Percentiles rank a stretch among this genome's conserved stretches.
Conservation (phyloP, 345 rosid genomes). For the Rhodamnia rubescens region DNA sequence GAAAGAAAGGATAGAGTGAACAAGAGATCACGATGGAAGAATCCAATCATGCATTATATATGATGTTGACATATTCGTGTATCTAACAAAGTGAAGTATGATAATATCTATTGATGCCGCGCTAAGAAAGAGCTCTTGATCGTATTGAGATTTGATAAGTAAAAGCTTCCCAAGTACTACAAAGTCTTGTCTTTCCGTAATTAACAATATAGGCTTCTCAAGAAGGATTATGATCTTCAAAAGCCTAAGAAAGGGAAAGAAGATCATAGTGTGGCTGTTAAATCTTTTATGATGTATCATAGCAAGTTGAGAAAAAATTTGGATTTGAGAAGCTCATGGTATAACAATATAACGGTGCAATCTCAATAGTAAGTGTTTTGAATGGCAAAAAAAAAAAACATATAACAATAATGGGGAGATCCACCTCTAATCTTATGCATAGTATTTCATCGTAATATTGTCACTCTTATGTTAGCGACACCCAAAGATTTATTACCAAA, state of each 20-base stretch:
- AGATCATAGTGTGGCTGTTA: background rate
- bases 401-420: too few species aligned
- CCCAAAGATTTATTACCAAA: too few species aligned
- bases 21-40: background rate
- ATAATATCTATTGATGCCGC: background rate
- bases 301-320: background rate
- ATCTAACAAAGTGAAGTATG: background rate
- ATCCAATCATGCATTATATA: background rate
- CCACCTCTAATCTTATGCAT: too few species aligned
- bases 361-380: too few species aligned
- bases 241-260: background rate
- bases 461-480: too few species aligned
- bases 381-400: too few species aligned
- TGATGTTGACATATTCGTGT: background rate
- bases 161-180: background rate
- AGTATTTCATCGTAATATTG: too few species aligned
- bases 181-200: background rate
- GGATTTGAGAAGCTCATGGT: too few species aligned
- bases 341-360: too few species aligned
- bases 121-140: background rate
- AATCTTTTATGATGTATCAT: background rate
- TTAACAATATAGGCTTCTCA: background rate
- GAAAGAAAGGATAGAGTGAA: background rate
- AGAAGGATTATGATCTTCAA: background rate
- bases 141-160: background rate